Evolutionary conservation across 1,284 basidiomycete species (phyloP), one percentile per base, ranked within the genome.

Genomic region (Rhodotorula glutinis): DNA sequence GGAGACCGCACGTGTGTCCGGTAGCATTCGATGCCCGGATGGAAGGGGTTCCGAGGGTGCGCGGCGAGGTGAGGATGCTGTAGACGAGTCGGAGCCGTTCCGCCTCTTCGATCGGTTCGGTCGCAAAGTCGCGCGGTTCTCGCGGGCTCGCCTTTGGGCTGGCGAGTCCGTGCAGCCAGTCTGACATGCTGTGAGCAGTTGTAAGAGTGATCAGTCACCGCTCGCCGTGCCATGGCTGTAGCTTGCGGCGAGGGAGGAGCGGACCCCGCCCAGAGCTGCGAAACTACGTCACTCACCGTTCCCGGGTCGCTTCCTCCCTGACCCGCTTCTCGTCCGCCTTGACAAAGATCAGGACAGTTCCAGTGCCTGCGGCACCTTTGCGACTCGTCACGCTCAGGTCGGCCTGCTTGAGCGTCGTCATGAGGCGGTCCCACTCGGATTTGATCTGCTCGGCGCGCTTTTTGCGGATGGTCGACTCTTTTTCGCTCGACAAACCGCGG

Each of bases 71-170:
- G 63, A 97, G 82, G 73, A 88, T 88, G 30, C 83, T 80, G 76
- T 92, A 83, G 0, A 94, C 82, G 29, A 93, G 84, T n/a, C 92
- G 86, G 38, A 95, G 81, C 47, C 87, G 85, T 72, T 91, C 88
- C 2, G 89, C 86, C 10, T 88, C 83, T 0, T 85, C 84, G 40
- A 90, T 79, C 0, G 83, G 79, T 1, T 79, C 75, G 1, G 79
- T 75, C 58, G 82, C 78, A 51, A 82, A 76, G 65, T 83, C 81
- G 21, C 78, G 78, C 11, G 79, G 65, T 76, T 83, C 60, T 16
- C 83, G 76, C 44, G 81, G 82, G 4, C 82, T 82, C n/a, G 84
- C 82, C 33, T 30, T 44, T 1, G 58, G 53, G 2, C 61, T 59
- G 0, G 85, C 84, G 27, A 87, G 80, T 2, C 87, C 86, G 63